Evolutionary conservation across 2,329 filamentous ascomycete species (phyloP), one percentile per base, ranked within the genome.

Genomic region (Colletotrichum sp.): DNA sequence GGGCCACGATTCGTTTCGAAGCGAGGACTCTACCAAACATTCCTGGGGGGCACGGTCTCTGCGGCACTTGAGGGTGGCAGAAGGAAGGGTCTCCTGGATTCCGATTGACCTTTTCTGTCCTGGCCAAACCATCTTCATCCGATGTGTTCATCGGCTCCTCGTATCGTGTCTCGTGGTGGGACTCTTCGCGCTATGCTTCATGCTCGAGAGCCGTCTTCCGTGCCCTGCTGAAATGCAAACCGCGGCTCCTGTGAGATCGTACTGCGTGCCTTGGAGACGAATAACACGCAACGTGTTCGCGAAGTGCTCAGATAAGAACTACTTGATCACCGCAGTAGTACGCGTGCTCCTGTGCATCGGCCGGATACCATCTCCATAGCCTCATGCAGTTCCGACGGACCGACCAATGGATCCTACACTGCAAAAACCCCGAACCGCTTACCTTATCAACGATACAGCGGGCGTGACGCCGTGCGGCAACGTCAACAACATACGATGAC

Each of bases 1-100:
- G 60, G 43, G 58, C 38, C 58, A 71, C 67, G 58, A 65, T 60
- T 65, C 60, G 68, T 71, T 71, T 71, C 68, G 68, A 71, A 57
- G 43, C 38, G 68, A 71, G 24, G 36, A 61, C 36, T 67, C 38
- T 30, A n/a, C 72, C 43, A 75, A 75, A 72, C 69, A 75, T 75
- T 57, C 38, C 58, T 24, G 68, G 67, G 67, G 67, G 67, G 60
- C 68, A 67, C 68, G 60, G 72, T 43, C 18, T 24, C 36, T 71
- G 43, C 68, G 57, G 67, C 72, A 74, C 67, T 66, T 67, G 8
- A 43, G 36, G 8, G 43, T 52, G 43, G 43, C n/a, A 52, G 43
- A 52, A 21, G 48, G 30, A 55, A 58, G 63, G 61, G 63, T 63
- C 55, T 67, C 55, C 69, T 61, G 32, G 61, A 38, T 71, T 61